Conservation (phyloP, 2,329 filamentous ascomycete species). For the Monosporascus sp. region DNA sequence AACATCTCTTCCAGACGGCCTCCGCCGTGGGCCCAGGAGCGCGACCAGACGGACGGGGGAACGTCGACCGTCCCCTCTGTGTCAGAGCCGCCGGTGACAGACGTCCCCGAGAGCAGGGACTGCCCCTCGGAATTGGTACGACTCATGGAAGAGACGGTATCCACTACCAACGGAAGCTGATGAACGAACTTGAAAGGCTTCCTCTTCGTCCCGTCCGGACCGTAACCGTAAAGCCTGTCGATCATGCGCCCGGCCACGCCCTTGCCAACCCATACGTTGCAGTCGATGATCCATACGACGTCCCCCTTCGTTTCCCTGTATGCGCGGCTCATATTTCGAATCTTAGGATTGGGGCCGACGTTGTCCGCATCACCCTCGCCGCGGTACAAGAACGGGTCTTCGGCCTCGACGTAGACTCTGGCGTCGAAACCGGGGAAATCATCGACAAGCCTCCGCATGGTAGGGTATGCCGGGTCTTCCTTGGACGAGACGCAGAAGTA, state of each 20-base stretch:
- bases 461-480: constrained; percentile 69
- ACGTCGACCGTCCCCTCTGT: constrained; percentile 25
- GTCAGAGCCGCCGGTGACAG: constrained; percentile 25
- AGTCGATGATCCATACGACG: constrained; percentile 91
- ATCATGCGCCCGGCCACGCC: constrained; percentile 84
- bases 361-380: constrained; percentile 43
- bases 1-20: constrained; percentile 91
- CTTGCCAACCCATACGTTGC: constrained; percentile 85
- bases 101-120: constrained; percentile 28
- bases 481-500: constrained; percentile 75
- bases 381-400: constrained; percentile 65
- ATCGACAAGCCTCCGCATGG: constrained; percentile 63
- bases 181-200: constrained; percentile 87
- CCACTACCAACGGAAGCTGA: constrained; percentile 85
- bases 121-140: constrained; percentile 20
- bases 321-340: constrained; percentile 89
- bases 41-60: constrained; percentile 19
- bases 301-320: constrained; percentile 86
- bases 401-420: constrained; percentile 71
- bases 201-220: constrained; percentile 38
- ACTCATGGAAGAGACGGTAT: constrained; percentile 45
- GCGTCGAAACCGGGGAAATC: constrained; percentile 71
- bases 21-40: constrained; percentile 49
- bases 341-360: constrained; percentile 96
- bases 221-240: constrained; percentile 71